phyloP scores from a whole-genome alignment of 1,284 basidiomycete species.

The Irpex sp. region DNA sequence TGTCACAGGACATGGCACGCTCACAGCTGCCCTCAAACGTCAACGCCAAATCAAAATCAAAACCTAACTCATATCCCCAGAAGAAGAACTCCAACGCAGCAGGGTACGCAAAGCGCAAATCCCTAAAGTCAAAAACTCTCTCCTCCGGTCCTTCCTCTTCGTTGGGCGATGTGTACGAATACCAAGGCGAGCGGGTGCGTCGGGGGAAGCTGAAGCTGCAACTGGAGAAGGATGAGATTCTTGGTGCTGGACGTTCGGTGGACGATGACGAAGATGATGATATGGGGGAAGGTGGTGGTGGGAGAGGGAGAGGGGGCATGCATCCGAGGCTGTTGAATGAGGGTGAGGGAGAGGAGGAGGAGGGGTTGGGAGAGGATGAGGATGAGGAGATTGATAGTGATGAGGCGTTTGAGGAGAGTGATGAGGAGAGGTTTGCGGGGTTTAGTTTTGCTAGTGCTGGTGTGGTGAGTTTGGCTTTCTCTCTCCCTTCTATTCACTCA shows the following conservation, averaged over 20 bases:
- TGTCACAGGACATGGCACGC: slow-evolving; percentile 1
- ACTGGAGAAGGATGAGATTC: slow-evolving; percentile 52
- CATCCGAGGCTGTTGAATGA: slow-evolving; percentile 55
- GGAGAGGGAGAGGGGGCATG: slow-evolving; percentile 15
- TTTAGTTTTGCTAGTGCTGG: slow-evolving; percentile 38
- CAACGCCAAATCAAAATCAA: not conserved
- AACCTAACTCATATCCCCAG: slow-evolving; percentile 4
- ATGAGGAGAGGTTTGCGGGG: slow-evolving; percentile 74
- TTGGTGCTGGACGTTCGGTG: slow-evolving; percentile 33
- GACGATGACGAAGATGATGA: slow-evolving; percentile 8
- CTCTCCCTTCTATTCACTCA: not conserved
- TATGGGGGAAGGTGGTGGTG: slow-evolving; percentile 30
- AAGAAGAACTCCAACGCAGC: slow-evolving; percentile 34
- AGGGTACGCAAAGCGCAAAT: slow-evolving; percentile 50
- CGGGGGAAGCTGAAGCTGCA: slow-evolving; percentile 50
- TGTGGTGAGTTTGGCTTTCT: slow-evolving; percentile 36
- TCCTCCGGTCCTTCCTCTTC: slow-evolving; percentile 13
- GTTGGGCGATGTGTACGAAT: slow-evolving; percentile 54
- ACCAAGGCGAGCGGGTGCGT: slow-evolving; percentile 47
- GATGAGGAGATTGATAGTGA: slow-evolving; percentile 81
- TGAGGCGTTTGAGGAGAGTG: slow-evolving; percentile 76
- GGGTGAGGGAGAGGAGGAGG: slow-evolving; percentile 54
- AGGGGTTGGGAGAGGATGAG: slow-evolving; percentile 52
- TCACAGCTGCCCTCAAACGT: not conserved
- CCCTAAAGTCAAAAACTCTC: slow-evolving; percentile 34